Base-by-base conservation (phyloP, 75 land plant genomes). In the Picea sitchensis region DNA sequence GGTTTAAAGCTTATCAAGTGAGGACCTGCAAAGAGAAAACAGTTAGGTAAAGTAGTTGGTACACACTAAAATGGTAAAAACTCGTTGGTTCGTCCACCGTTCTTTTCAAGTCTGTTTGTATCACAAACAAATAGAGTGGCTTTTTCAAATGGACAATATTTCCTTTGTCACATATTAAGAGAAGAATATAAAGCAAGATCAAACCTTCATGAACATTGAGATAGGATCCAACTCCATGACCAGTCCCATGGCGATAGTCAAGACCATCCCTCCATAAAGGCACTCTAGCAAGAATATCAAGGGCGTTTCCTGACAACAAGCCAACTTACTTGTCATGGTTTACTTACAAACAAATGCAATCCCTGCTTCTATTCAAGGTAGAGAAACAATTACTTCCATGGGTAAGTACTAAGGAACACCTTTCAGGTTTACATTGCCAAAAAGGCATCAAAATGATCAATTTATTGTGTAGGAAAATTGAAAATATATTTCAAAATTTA, bases 171-270 rank as follows among this genome's bases (percentile, higher is more conserved):
- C 17, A 73, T 21, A 73, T 73, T 14, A n/a, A 51, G 56, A 71
- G 44, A 69, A 2, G 54, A 44, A 71, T 20, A 63, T 57, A 18
- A 18, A 18, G 20, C 3, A 82, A 44, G 36, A 5, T 31, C 81
- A 65, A 26, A 92, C 99, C 99, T 98, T 98, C 99, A 86, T 98
- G 99, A 75, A 98, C 99, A 86, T 95, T 93, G 17, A 98, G 86
- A 83, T 92, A 98, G 77, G 92, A 90, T 36, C 99, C 99, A 78
- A 98, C 86, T 38, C 99, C 99, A 88, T 98, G 99, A 44, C 99
- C 99, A 77, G 99, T 98, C 21, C 99, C 98, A 90, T 98, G 99
- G 32, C 96, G 89, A 76, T 98, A 98, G 78, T 98, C 99, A 80
- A 98, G 91, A 41, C 99, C 99, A 84, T 88, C 57, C 83, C 84